A percentile compares a stretch with the other conserved stretches of the same genome.
phyloP scores from a whole-genome alignment of 2,329 filamentous ascomycete species.

The Colletotrichum aenigma region DNA sequence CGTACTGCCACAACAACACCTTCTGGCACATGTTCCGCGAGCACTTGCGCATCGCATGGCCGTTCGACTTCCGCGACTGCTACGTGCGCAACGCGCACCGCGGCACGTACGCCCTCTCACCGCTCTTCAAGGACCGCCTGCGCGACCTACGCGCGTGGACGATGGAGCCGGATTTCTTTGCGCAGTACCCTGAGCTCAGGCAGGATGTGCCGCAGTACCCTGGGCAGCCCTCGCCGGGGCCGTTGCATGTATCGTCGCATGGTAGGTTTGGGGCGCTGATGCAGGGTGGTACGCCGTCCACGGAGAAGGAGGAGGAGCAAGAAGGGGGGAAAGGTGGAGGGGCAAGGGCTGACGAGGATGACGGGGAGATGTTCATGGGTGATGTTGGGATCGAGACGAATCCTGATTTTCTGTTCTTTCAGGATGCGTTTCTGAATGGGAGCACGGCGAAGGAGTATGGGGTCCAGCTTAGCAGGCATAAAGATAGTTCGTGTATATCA shows the following conservation, averaged over 20 bases:
- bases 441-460: not conserved
- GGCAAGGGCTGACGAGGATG: not conserved
- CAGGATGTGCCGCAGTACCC: slow-evolving; percentile 32
- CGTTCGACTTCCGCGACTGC: slow-evolving; percentile 27
- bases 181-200: slow-evolving; percentile 27
- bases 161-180: slow-evolving; percentile 30
- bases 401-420: not conserved
- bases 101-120: slow-evolving; percentile 26
- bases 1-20: slow-evolving; percentile 33
- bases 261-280: not conserved
- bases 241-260: not conserved
- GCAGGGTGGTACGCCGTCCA: accelerated
- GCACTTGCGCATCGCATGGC: slow-evolving; percentile 27
- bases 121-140: slow-evolving; percentile 24
- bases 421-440: not conserved
- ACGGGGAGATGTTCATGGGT: not conserved
- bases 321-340: not conserved
- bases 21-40: slow-evolving; percentile 30
- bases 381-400: not conserved
- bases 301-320: accelerated
- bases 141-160: slow-evolving; percentile 30
- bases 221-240: not conserved
- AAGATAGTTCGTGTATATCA: not conserved
- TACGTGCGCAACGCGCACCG: slow-evolving; percentile 26
- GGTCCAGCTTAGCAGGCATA: not conserved